Conservation (phyloP, 2,329 filamentous ascomycete species). For the Colletotrichum coccodes region DNA sequence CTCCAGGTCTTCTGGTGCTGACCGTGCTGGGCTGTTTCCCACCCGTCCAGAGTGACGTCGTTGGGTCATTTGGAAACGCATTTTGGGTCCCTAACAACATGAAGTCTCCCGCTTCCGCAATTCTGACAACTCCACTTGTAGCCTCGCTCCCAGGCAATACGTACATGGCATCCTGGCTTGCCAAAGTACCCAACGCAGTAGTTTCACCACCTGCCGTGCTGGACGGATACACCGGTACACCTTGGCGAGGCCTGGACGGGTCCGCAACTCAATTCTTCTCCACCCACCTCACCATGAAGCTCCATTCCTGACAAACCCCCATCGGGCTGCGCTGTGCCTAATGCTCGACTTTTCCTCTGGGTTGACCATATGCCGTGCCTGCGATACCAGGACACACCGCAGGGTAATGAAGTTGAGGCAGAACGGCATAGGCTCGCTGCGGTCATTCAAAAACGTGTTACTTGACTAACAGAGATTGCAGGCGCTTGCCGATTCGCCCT, state of each 20-base stretch:
- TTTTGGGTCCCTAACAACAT: not conserved
- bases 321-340: not conserved
- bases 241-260: conserved; percentile 23
- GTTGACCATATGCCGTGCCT: not conserved
- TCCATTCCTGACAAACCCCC: not conserved
- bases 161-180: not conserved
- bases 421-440: not conserved
- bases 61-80: not conserved
- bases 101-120: not conserved
- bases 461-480: not conserved
- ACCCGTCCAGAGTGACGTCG: conserved; percentile 18
- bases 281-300: conserved; percentile 9
- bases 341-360: not conserved
- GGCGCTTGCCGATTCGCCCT: not conserved
- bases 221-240: conserved; percentile 10
- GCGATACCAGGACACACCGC: not conserved
- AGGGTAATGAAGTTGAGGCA: not conserved
- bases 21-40: not conserved
- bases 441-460: not conserved
- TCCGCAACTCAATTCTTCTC: conserved; percentile 4
- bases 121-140: conserved; percentile 3
- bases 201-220: not conserved
- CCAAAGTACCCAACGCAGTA: not conserved
- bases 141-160: not conserved
- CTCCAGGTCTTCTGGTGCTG: not conserved